These are phyloP conservation scores for Rhynchosporium agropyri DNA, from an alignment of 2,329 filamentous ascomycete genomes.

Conservation along the genomic window DNA sequence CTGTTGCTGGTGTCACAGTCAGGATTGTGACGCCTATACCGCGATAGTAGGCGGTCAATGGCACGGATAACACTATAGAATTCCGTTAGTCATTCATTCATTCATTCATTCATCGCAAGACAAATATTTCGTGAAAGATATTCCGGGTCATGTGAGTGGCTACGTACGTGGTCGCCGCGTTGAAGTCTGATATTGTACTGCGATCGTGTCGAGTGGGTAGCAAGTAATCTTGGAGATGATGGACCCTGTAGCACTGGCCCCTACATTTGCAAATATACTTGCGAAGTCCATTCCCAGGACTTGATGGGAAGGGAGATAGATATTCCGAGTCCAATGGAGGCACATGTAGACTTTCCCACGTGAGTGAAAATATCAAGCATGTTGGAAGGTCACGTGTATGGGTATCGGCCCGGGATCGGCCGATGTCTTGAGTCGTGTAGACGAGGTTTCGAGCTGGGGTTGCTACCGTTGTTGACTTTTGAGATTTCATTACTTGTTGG, in stretches of 20 bases:
- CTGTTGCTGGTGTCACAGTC: constrained; percentile 31
- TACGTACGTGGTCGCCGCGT: constrained; percentile 28
- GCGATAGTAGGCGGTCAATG: constrained; percentile 31
- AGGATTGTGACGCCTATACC: constrained; percentile 31
- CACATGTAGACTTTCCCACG: constrained; percentile 3
- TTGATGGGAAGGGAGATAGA: neutral
- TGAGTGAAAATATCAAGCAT: constrained; percentile 8
- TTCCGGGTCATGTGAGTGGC: neutral
- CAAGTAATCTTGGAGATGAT: constrained; percentile 30
- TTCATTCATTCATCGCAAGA: no score
- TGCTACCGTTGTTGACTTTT: neutral
- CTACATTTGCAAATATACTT: constrained; percentile 29
- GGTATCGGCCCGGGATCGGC: neutral
- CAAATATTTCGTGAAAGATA: neutral
- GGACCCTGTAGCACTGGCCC: constrained; percentile 30
- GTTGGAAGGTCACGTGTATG: neutral
- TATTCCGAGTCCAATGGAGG: neutral
- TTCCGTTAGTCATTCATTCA: no score
- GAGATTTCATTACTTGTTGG: no score
- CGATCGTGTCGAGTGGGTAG: constrained; percentile 33
- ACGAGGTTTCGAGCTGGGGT: neutral
- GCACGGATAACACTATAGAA: constrained; percentile 26
- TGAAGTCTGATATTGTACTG: constrained; percentile 32
- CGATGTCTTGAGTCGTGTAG: constrained; percentile 1
- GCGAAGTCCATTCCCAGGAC: constrained; percentile 28